Evolutionary conservation across 2,329 filamentous ascomycete species (phyloP).

Genomic region (Colletotrichum musae): DNA sequence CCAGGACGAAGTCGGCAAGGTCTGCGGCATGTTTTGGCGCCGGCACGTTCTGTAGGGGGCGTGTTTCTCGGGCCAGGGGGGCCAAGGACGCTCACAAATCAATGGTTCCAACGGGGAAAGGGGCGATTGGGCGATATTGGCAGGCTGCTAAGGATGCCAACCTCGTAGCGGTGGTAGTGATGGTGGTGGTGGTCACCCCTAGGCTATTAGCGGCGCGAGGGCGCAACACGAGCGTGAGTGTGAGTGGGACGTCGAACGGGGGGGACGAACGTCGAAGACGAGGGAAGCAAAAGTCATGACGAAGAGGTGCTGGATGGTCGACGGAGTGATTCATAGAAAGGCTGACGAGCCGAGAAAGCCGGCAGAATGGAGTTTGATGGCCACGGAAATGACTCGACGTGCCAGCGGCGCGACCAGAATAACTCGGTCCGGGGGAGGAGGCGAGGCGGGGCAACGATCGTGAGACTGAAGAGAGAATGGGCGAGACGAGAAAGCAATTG

Average conservation of each 20-base stretch:
- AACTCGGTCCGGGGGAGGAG: not conserved
- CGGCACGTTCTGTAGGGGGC: not conserved
- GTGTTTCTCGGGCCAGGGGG: not conserved
- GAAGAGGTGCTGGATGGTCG: not conserved
- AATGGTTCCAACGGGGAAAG: slow-evolving; percentile 30
- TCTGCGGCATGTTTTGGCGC: slow-evolving; percentile 28
- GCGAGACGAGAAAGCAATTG: not conserved
- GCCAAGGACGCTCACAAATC: slow-evolving; percentile 18
- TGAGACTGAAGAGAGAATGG: not conserved
- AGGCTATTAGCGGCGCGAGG: slow-evolving; percentile 6
- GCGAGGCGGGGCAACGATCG: not conserved
- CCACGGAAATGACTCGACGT: slow-evolving; percentile 36
- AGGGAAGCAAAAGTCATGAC: slow-evolving; percentile 12
- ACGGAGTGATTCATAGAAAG: not conserved
- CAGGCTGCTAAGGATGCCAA: slow-evolving; percentile 19
- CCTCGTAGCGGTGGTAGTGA: too few relatives aligned
- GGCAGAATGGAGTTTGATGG: slow-evolving; percentile 37
- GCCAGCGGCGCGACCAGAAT: slow-evolving; percentile 12
- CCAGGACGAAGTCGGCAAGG: slow-evolving; percentile 21
- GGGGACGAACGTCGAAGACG: not conserved
- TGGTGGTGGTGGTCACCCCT: not conserved
- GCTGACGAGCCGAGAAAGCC: slow-evolving; percentile 18
- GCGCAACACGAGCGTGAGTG: slow-evolving; percentile 1
- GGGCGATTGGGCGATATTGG: slow-evolving; percentile 16
- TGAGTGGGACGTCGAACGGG: slow-evolving; percentile 21